Conservation (phyloP, 2,329 filamentous ascomycete species). For the Ascochyta pisi region DNA sequence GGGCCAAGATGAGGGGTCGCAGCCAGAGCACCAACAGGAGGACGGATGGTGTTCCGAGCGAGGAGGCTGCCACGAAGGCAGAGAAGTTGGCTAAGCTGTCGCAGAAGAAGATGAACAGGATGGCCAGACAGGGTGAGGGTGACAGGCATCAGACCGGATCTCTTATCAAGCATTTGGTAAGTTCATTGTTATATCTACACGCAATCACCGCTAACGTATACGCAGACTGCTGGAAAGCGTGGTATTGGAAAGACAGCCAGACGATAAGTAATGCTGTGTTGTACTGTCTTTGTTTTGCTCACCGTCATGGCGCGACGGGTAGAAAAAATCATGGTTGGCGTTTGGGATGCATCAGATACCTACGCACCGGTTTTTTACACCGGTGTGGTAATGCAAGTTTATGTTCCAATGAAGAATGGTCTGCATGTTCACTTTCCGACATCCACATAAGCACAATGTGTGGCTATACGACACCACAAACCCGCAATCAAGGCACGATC, state of each 20-base stretch:
- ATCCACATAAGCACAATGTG: not conserved
- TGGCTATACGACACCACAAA: not conserved
- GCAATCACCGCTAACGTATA: conserved; percentile 20
- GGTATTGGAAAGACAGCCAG: conserved; percentile 87
- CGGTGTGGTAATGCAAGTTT: conserved; percentile 31
- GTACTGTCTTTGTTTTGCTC: conserved; percentile 19
- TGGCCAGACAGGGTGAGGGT: conserved; percentile 95
- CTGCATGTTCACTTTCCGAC: not conserved
- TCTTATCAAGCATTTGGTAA: conserved; percentile 88
- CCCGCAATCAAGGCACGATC: not conserved
- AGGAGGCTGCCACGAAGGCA: conserved; percentile 73
- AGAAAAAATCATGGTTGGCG: conserved; percentile 40
- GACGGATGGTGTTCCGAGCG: conserved; percentile 77
- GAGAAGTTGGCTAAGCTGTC: conserved; percentile 86
- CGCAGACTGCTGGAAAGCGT: conserved; percentile 85
- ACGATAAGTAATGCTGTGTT: conserved; percentile 31
- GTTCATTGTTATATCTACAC: conserved; percentile 47
- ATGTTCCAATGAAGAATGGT: conserved; percentile 12
- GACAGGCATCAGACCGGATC: conserved; percentile 87
- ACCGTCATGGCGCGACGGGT: conserved; percentile 18
- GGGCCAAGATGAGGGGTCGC: conserved; percentile 75
- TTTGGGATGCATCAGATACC: conserved; percentile 44
- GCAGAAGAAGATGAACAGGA: conserved; percentile 98
- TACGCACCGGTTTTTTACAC: conserved; percentile 26
- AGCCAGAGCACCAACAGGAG: conserved; percentile 72